Base-by-base conservation (phyloP, 768 basidiomycete species). In the Pluteus cervinus region DNA sequence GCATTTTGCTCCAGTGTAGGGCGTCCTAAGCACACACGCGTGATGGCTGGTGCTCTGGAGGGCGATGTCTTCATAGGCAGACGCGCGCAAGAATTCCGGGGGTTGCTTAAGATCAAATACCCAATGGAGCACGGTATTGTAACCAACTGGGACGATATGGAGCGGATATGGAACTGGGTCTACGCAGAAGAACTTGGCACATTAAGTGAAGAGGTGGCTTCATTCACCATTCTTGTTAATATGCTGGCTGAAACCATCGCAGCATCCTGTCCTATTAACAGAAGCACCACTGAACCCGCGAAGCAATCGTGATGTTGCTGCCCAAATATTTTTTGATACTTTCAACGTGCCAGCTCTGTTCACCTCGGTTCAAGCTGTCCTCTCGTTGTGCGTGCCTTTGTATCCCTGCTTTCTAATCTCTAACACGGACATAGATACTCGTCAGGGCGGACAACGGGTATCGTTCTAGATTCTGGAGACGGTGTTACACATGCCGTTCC, bases 61-160 rank as follows among this genome's bases (percentile, higher is more conserved):
- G 92, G 92, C 3, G 94, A 98, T 56, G 79, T 87, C 31, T 99
- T 97, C 63, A 97, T 99, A 41, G 96, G 96, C 3, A 73, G 86
- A 52, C 80, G 83, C 48, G 96, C 96, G 12, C 94, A 99, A 62
- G 96, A 98, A 53, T 86, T 91, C 48, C 73, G 96, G 37, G 96
- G 96, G 7, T 68, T 99, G 47, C 70, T 99, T 49, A 94, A 94
- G 73, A 93, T 98, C 52, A 94, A 93, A 61, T 99, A 98, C 56
- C 96, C 96, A 18, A 97, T 99, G 83, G 90, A 94, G 57, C 96
- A 98, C 59, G 96, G 96, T 9, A 92, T 99, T 42, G 96, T 99
- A 7, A 94, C 88, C 24, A 90, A 99, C 66, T 99, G 96, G 94
- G 96, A 99, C 56, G 96, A 99, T 56, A 99, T 99, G 96, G 96